phyloP scores from a whole-genome alignment of 108 stramenopile genomes.

The Skeletonema grethae region DNA sequence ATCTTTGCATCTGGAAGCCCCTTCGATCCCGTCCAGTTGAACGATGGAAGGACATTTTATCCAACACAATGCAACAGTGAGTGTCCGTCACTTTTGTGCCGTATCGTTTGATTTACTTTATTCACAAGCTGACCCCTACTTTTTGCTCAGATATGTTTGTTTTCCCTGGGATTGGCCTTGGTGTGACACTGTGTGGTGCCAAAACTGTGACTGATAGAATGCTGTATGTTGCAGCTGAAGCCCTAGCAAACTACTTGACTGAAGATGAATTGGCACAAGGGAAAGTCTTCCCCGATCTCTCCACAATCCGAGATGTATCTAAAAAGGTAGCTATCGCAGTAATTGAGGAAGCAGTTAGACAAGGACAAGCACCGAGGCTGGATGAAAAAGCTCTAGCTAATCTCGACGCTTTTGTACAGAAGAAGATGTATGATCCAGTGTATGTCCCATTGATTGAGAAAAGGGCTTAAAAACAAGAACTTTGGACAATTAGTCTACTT shows the following conservation, averaged over 20 bases:
- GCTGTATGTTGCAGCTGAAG: slow-evolving; percentile 89
- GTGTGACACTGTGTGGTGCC: slow-evolving; percentile 84
- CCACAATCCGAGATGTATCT: slow-evolving; percentile 85
- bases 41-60: slow-evolving; percentile 67
- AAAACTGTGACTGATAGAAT: slow-evolving; percentile 88
- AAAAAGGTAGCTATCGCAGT: slow-evolving; percentile 88
- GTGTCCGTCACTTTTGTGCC: slow-evolving; percentile 15
- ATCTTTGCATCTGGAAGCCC: slow-evolving; percentile 97
- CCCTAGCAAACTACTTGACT: slow-evolving; percentile 80
- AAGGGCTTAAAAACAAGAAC: slow-evolving; percentile 9
- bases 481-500: neutral
- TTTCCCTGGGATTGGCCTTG: slow-evolving; percentile 88
- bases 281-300: slow-evolving; percentile 88
- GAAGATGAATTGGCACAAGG: slow-evolving; percentile 81
- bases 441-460: slow-evolving; percentile 89
- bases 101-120: slow-evolving; percentile 7
- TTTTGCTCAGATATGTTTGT: slow-evolving; percentile 41
- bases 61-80: slow-evolving; percentile 93
- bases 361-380: slow-evolving; percentile 72
- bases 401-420: slow-evolving; percentile 67
- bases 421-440: slow-evolving; percentile 88
- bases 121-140: neutral
- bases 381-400: slow-evolving; percentile 55
- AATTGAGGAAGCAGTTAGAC: slow-evolving; percentile 79
- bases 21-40: slow-evolving; percentile 89